Evolutionary conservation across 352 stramenopile genomes (phyloP), one percentile per base, ranked within the genome.

Genomic region (Phytopythium montanum): DNA sequence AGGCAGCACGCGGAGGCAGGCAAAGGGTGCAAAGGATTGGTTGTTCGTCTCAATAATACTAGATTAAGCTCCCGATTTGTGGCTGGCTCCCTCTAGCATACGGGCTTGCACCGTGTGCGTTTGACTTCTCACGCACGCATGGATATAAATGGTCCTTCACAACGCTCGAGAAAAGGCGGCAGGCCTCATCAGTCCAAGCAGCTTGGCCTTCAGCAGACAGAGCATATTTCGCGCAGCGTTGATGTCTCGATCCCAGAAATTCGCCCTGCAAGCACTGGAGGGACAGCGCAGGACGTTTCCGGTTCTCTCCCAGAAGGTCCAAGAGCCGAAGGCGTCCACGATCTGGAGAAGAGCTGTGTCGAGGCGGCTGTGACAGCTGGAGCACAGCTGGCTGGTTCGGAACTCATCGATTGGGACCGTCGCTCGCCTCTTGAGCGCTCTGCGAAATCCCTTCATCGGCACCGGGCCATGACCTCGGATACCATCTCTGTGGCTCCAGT

Each of bases 381-480:
- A 60, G 44, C 54, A 60, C 21, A 46, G 26, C 28, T 48, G 44
- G 54, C 54, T 60, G 41, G 44, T 60, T 26, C 46, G 33, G 44
- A 54, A 60, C 54, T 60, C 54, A 25, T 60, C 54, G 12, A 60
- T 52, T 8, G 46, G 29, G 54, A 60, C 54, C 7, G 45, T 60
- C 31, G 54, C 54, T 39, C 54, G 54, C 54, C 50, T 60, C 46
- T 44, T 29, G 41, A 60, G 33, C 54, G 54, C 54, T 13, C 41
- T 12, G 5, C 4, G 8, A 25, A 60, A 60, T 19, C 54, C 41
- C 54, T 60, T 60, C 12, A 60, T 19, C n/a, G 54, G 54, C 53
- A 29, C 38, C 21, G 54, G 53, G 1, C 41, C 28, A 25, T 60
- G 54, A 23, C 54, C 54, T 18, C 53, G 53, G 26, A 60, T 54